These are phyloP conservation scores for Plasmodium malariae DNA, from an alignment of 169 alveolate genomes.

Conservation along the genomic window DNA sequence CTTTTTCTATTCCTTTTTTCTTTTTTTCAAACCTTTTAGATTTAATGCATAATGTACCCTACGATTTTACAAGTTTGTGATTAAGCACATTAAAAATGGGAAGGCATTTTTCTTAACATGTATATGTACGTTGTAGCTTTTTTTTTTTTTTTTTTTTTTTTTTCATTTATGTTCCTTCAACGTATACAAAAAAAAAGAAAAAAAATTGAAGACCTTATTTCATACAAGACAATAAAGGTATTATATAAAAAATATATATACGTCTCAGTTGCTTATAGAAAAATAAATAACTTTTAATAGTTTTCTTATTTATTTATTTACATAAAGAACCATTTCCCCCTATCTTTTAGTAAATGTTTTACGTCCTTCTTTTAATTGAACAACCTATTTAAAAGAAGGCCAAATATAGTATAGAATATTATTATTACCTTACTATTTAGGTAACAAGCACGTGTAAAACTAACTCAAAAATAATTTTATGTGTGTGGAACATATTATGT, in stretches of 20 bases:
- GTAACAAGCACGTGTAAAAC: no score
- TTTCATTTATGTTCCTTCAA: not conserved
- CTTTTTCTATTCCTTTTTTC: constrained; percentile 25
- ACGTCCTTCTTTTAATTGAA: not conserved
- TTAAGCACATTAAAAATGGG: not conserved
- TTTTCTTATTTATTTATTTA: no score
- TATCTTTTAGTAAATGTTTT: no score
- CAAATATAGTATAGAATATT: no score
- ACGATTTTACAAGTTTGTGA: not conserved
- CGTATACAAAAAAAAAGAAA: not conserved
- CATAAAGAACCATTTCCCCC: no score
- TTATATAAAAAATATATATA: not conserved
- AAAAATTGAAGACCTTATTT: not conserved
- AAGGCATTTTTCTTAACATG: not conserved
- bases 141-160: no score
- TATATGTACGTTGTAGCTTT: not conserved
- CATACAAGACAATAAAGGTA: not conserved
- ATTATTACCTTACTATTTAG: no score
- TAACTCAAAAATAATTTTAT: not conserved
- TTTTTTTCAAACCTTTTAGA: not conserved
- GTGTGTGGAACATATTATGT: constrained; percentile 2
- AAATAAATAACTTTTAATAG: no score
- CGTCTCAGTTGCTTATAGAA: not conserved
- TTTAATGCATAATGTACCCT: not conserved
- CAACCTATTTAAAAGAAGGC: not conserved